phyloP scores from a whole-genome alignment of 129 eudicot species.

The Lactuca saligna region DNA sequence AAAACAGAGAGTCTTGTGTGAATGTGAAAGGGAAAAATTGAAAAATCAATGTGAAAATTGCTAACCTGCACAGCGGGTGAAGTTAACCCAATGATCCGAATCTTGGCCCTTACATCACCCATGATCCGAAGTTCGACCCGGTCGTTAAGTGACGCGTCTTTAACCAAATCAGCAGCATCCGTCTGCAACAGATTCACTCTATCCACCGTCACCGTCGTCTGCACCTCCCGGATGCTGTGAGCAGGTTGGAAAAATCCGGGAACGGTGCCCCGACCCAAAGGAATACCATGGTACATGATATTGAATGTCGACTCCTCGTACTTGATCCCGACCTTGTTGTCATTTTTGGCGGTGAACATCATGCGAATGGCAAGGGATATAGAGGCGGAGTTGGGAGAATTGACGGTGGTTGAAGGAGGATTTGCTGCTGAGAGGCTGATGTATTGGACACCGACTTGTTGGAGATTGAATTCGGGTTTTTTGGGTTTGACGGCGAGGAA shows the following conservation, averaged over 20 bases:
- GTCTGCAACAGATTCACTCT: constrained; percentile 69
- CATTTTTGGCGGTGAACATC: constrained; percentile 63
- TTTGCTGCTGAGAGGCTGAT: constrained; percentile 43
- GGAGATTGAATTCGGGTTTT: constrained; percentile 79
- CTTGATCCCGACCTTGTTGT: constrained; percentile 85
- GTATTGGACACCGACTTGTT: constrained; percentile 77
- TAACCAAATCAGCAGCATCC: constrained; percentile 74
- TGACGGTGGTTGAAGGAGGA: constrained; percentile 31
- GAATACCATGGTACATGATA: constrained; percentile 91
- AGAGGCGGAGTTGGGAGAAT: constrained; percentile 51
- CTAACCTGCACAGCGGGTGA: constrained; percentile 96
- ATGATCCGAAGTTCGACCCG: constrained; percentile 84
- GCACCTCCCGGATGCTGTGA: constrained; percentile 63
- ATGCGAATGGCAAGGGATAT: constrained; percentile 68
- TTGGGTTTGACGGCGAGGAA: constrained; percentile 80
- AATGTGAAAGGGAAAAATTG: neutral
- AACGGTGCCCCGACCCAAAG: constrained; percentile 72
- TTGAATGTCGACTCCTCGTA: constrained; percentile 75
- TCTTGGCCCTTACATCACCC: constrained; percentile 95
- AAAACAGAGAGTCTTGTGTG: neutral
- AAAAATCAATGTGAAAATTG: neutral
- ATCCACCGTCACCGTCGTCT: constrained; percentile 68
- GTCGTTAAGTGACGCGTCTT: constrained; percentile 72
- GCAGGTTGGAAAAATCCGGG: constrained; percentile 84
- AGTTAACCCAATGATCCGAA: constrained; percentile 78